These are phyloP conservation scores for Bruguiera gymnorhiza DNA, from an alignment of 345 rosid genomes.

Conservation along the genomic window DNA sequence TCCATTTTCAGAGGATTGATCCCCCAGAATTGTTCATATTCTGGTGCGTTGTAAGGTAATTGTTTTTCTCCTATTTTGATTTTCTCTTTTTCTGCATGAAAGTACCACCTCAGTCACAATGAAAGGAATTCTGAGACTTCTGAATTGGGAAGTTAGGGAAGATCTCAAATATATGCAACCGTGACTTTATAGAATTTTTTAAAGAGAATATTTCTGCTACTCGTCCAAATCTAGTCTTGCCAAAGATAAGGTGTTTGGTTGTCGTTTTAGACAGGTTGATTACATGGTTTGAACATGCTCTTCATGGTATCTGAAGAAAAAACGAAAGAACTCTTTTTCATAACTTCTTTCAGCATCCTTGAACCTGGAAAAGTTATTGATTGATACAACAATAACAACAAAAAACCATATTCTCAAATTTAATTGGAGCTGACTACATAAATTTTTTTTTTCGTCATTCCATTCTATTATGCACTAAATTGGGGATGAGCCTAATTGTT, in stretches of 20 bases:
- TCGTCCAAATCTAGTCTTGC: not conserved
- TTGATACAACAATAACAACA: no score
- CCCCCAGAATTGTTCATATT: slow-evolving; percentile 25
- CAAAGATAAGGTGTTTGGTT: not conserved
- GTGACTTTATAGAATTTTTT: no score
- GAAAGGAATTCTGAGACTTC: no score
- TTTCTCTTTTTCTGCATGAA: not conserved
- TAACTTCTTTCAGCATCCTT: no score
- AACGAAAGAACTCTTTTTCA: no score
- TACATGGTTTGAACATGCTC: not conserved
- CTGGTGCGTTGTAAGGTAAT: slow-evolving; percentile 30
- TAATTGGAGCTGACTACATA: no score
- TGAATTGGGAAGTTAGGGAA: no score
- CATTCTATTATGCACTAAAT: not conserved
- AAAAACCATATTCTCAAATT: no score
- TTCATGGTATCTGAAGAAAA: no score
- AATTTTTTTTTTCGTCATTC: not conserved
- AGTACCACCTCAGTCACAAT: not conserved
- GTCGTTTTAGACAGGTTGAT: no score
- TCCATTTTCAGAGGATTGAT: slow-evolving; percentile 26
- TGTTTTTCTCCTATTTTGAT: not conserved
- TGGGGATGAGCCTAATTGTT: slow-evolving; percentile 15
- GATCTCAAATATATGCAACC: not conserved
- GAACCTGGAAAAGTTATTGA: no score
- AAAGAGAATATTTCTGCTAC: no score